A percentile compares a stretch with the other conserved stretches of the same genome.
phyloP scores from a whole-genome alignment of 257 asterid species.

The Petunia axillaris region DNA sequence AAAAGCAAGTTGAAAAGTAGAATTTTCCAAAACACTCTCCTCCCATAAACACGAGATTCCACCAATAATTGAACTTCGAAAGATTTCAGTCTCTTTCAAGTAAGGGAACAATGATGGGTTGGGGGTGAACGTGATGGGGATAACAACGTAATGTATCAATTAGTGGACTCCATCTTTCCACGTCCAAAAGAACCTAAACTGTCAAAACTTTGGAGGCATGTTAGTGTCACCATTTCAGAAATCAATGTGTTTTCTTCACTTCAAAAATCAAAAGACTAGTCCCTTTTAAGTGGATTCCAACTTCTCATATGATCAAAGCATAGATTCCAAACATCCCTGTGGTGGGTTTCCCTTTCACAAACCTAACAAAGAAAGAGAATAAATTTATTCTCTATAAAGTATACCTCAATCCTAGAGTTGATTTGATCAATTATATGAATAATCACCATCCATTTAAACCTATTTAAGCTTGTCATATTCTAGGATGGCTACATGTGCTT shows the following conservation, averaged over 20 bases:
- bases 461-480: too few species aligned
- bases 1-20: background rate
- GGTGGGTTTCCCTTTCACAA: conserved; percentile 62
- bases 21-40: background rate
- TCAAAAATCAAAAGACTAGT: conserved; percentile 25
- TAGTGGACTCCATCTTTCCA: conserved; percentile 59
- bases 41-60: background rate
- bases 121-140: background rate
- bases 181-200: conserved; percentile 46
- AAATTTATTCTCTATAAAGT: too few species aligned
- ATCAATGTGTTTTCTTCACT: conserved; percentile 47
- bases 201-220: conserved; percentile 51
- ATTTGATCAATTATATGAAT: too few species aligned
- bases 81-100: conserved; percentile 33
- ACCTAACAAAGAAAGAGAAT: conserved; percentile 34
- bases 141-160: conserved; percentile 22
- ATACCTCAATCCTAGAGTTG: too few species aligned
- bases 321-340: conserved; percentile 44
- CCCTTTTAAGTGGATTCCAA: conserved; percentile 59
- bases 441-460: too few species aligned
- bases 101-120: conserved; percentile 37
- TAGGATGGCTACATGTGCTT: too few species aligned
- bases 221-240: conserved; percentile 45
- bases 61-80: conserved; percentile 52
- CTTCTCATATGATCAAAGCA: conserved; percentile 48